Evolutionary conservation across 1,139 yeast genomes (phyloP), one percentile per base, ranked within the genome.

Genomic region (Kurtzmaniella quercitrusa): DNA sequence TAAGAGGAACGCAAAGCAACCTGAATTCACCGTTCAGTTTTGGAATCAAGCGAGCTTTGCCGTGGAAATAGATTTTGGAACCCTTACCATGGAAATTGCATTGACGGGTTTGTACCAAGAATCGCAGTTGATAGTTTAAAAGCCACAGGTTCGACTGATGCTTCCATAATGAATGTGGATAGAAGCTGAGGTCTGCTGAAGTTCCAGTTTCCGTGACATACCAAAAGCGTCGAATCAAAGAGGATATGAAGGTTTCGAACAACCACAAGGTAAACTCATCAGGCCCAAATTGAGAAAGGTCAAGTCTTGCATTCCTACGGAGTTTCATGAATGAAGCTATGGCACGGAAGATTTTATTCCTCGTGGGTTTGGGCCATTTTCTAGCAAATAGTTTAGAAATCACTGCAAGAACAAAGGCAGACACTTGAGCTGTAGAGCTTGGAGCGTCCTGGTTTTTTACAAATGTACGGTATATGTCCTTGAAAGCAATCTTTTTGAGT

Each of bases 141-240:
- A 76, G 51, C 71, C 78, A 81, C 0, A 61, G 54, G 9, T 54
- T 52, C 0, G 80, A 63, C 6, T 81, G 55, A 11, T 45, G 45
- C 8, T 54, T 55, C 96, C 97, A 91, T 0, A 66, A 60, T 23
- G 64, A 68, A 42, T 82, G 90, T 12, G 84, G 74, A 54, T 76
- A 88, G 56, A 71, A 88, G 1, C 71, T 47, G 8, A 59, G 42
- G 14, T 38, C 39, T 1, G 49, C 36, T 25, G 44, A 56, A 6
- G 56, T 55, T 0, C 65, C 56, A 0, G 74, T 59, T 43, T 81
- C 84, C 0, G 93, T 81, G 2, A 85, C 81, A 56, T 85, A 84
- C 70, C 91, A 91, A 54, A 78, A 80, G 0, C 74, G 60, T 0
- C 68, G 60, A 0, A 87, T 50, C 1, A 88, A 51, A 12, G 68